Conservation (phyloP, 2,329 filamentous ascomycete species). For the Chrysoporthe puriensis region DNA sequence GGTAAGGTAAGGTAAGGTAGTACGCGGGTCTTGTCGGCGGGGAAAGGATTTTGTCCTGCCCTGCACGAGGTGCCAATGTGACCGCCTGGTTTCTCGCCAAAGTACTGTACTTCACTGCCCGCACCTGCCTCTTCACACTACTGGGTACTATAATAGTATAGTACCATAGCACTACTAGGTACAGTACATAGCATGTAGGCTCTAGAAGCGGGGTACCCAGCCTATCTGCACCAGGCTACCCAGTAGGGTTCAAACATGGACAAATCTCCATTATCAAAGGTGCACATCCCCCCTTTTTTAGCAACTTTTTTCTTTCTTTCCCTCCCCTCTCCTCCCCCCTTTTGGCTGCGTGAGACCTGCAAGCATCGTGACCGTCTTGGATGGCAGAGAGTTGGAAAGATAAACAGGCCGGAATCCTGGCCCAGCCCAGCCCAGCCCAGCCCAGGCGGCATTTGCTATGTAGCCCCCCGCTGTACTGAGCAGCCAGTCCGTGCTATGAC, state of each 20-base stretch:
- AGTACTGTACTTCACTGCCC: neutral
- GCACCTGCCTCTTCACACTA: too few relatives aligned
- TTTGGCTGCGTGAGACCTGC: too few relatives aligned
- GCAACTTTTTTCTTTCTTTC: neutral
- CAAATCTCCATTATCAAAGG: constrained; percentile 5
- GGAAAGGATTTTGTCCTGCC: neutral
- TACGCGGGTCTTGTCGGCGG: neutral
- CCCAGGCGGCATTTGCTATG: neutral
- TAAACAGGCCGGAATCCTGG: neutral
- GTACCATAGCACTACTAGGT: too few relatives aligned
- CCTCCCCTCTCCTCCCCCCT: too few relatives aligned
- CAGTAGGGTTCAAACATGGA: neutral
- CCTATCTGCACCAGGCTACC: neutral
- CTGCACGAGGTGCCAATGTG: constrained; percentile 6
- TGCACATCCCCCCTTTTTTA: neutral
- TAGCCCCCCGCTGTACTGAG: neutral
- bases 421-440: neutral
- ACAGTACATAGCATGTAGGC: neutral
- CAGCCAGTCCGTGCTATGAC: neutral
- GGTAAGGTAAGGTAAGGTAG: neutral
- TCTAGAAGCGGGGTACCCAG: constrained; percentile 5
- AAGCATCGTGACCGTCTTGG: too few relatives aligned
- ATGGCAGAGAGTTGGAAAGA: neutral
- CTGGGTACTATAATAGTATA: too few relatives aligned
- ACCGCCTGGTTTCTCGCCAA: neutral